These are phyloP conservation scores for Baorangia bicolor DNA, from an alignment of 768 basidiomycete genomes.

Conservation along the genomic window DNA sequence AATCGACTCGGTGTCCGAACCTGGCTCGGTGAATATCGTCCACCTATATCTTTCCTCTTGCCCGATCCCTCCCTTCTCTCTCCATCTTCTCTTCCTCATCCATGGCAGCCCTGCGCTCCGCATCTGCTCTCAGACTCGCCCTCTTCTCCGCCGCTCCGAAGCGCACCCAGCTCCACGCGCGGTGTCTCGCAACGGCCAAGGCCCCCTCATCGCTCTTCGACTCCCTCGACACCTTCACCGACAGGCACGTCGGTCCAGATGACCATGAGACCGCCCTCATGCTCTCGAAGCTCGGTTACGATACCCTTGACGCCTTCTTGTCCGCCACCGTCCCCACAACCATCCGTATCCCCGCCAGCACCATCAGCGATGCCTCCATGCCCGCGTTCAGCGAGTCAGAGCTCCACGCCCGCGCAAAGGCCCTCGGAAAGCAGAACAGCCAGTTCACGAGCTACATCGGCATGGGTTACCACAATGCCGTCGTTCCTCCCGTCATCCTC, in stretches of 20 bases:
- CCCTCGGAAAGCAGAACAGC: conserved; percentile 77
- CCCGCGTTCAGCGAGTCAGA: conserved; percentile 84
- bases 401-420: conserved; percentile 70
- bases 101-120: conserved; percentile 32
- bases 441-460: conserved; percentile 93
- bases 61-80: conserved; percentile 18
- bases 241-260: conserved; percentile 93
- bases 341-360: conserved; percentile 66
- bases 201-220: conserved; percentile 67
- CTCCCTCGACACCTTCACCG: conserved; percentile 85
- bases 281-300: conserved; percentile 82
- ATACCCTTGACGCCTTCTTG: conserved; percentile 87
- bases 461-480: conserved; percentile 95
- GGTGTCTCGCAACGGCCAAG: conserved; percentile 60
- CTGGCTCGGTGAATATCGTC: conserved; percentile 41
- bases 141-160: conserved; percentile 15
- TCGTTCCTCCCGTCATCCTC: conserved; percentile 93
- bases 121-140: conserved; percentile 25
- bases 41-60: conserved; percentile 21
- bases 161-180: conserved; percentile 25
- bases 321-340: conserved; percentile 75
- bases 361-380: conserved; percentile 67
- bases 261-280: conserved; percentile 75
- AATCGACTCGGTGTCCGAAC: conserved; percentile 39
- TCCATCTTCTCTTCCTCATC: conserved; percentile 15